Conservation (phyloP, 2,329 filamentous ascomycete genomes). For the Calonectria naviculata region DNA sequence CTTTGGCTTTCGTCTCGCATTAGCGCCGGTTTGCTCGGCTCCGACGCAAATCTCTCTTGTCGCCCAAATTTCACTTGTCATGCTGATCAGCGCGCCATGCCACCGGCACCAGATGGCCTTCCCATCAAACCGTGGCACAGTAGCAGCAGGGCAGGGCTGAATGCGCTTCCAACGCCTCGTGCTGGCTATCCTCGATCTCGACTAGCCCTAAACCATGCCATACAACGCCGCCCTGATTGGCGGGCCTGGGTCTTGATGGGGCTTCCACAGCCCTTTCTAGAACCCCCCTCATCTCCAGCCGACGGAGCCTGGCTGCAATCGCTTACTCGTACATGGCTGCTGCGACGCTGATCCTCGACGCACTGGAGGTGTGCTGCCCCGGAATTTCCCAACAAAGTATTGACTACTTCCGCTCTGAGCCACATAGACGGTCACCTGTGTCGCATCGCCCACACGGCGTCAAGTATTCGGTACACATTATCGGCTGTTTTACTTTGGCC, state of each 20-base stretch:
- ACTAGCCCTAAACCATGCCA: slow-evolving; percentile 22
- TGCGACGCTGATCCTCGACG: slow-evolving; percentile 1
- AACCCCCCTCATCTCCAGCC: slow-evolving; percentile 36
- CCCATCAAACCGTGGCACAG: slow-evolving; percentile 1
- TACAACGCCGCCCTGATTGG: slow-evolving; percentile 27
- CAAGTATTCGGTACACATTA: not conserved
- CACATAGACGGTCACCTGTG: not conserved
- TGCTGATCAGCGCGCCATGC: slow-evolving; percentile 21
- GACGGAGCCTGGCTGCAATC: slow-evolving; percentile 14
- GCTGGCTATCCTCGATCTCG: slow-evolving; percentile 24
- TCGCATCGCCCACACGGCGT: not conserved
- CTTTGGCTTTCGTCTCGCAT: slow-evolving; percentile 14
- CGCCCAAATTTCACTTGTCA: slow-evolving; percentile 19
- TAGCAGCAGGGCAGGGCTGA: slow-evolving; percentile 37
- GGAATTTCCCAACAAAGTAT: not conserved
- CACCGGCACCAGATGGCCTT: not conserved
- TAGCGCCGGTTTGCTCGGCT: slow-evolving; percentile 37
- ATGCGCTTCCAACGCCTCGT: slow-evolving; percentile 18
- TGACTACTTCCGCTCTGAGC: not conserved
- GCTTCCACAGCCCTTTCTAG: slow-evolving; percentile 40
- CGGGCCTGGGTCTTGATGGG: slow-evolving; percentile 2
- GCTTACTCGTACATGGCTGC: slow-evolving; percentile 13
- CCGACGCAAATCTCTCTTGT: slow-evolving; percentile 23
- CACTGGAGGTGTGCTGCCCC: not conserved
- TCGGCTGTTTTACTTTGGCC: slow-evolving; percentile 3